A percentile compares a stretch with the other conserved stretches of the same genome.
Evolutionary conservation across 2,329 filamentous ascomycete species (phyloP).

Genomic region (Sporothrix mexicana): DNA sequence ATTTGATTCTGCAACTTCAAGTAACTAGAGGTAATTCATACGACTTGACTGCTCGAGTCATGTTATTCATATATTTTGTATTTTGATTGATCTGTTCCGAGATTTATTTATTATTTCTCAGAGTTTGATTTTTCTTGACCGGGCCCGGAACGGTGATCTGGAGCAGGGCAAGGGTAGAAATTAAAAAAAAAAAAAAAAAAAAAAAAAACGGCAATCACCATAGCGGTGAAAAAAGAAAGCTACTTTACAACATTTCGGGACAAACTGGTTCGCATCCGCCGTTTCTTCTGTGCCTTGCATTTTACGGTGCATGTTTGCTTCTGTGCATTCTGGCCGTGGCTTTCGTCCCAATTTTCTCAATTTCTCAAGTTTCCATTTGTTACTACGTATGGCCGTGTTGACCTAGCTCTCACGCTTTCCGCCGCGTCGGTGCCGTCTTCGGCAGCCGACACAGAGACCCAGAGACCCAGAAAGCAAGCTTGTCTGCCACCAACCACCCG

Average conservation of each 20-base stretch:
- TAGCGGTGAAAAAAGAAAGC: neutral
- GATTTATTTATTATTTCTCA: neutral
- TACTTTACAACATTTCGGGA: neutral
- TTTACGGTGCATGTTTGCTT: neutral
- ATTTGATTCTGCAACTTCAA: too few species aligned
- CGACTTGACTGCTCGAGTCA: neutral
- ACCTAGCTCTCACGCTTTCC: neutral
- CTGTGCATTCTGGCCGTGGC: neutral
- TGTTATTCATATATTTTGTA: neutral
- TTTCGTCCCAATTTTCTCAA: neutral
- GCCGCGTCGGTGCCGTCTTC: neutral
- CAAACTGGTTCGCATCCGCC: neutral
- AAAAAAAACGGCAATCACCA: neutral
- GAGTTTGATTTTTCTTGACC: neutral
- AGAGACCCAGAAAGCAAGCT: neutral
- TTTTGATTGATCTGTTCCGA: neutral
- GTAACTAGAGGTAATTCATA: too few species aligned
- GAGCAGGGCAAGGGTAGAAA: too few species aligned
- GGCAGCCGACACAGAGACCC: neutral
- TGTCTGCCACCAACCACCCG: neutral
- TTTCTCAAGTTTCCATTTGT: neutral
- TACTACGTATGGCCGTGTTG: neutral
- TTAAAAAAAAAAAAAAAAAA: neutral
- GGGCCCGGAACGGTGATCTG: neutral
- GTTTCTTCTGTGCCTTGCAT: neutral